Evolutionary conservation across 495 filamentous ascomycete species (phyloP), one percentile per base, ranked within the genome.

Genomic region (Cryomyces minteri): DNA sequence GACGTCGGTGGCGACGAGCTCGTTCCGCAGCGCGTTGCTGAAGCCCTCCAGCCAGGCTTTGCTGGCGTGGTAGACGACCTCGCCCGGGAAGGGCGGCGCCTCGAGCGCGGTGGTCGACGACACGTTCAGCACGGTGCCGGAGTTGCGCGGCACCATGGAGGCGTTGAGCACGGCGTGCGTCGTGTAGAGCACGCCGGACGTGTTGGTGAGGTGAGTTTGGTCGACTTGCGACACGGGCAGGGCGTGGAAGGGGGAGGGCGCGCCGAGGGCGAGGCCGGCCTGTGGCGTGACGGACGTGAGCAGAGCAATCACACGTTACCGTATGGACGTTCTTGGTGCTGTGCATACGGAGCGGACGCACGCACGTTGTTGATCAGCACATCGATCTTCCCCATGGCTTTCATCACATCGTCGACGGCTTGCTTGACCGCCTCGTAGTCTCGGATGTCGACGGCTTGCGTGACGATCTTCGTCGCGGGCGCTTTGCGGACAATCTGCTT

Each of bases 1-100:
- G 31, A 65, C 62, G 51, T 63, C 52, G 0, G 62, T 60, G 0
- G 56, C 61, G 14, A 42, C 42, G 7, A 58, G 43, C 49, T 66
- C 63, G 41, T 55, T 62, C 4, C 62, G 56, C 29, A 67, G 49
- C 0, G 54, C 51, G 18, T 67, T 65, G 0, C 55, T 63, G 45
- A 67, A 67, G 1, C 44, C 62, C 43, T 67, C 64, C 47, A 60
- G 58, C 1, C 39, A 48, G 1, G 62, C 64, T 46, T 67, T 67
- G 52, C 54, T 64, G 38, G 61, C 49, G 42, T 66, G 63, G 46
- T 65, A 66, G 9, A 65, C 58, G 0, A 58, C 54, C 43, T 66
- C 61, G 30, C 62, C 59, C 0, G 55, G 49, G 47, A 62, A 62
- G 0, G 62, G 63, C 1, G 61, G 62, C 0, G 54, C 52, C 44